These are phyloP conservation scores for Nemania abortiva DNA, from an alignment of 2,329 filamentous ascomycete species.

Conservation along the genomic window DNA sequence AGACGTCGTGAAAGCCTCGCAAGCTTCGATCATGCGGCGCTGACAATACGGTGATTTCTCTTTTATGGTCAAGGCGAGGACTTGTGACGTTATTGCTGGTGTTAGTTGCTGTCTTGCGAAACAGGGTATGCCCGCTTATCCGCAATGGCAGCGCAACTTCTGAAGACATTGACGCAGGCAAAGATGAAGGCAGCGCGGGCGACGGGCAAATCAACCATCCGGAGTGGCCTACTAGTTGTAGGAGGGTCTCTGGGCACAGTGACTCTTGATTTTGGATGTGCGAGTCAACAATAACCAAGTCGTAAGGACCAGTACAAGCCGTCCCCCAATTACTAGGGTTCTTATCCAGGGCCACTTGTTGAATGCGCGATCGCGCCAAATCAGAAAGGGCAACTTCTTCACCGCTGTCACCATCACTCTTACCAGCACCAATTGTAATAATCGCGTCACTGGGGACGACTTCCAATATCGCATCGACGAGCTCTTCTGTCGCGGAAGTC, in stretches of 20 bases:
- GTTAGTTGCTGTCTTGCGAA: conserved; percentile 1
- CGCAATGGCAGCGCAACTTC: conserved; percentile 11
- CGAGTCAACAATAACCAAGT: conserved; percentile 16
- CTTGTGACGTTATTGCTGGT: background rate
- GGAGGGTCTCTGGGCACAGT: background rate
- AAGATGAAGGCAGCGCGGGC: background rate
- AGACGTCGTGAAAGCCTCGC: background rate
- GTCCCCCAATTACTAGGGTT: conserved; percentile 16
- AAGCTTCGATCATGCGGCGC: background rate
- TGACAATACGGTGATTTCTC: conserved; percentile 18
- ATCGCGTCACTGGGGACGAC: background rate
- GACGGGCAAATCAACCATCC: conserved; percentile 29
- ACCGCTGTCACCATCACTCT: background rate
- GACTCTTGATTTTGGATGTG: conserved; percentile 3
- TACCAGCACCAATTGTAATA: conserved; percentile 5
- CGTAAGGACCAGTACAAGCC: background rate
- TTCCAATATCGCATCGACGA: conserved; percentile 14
- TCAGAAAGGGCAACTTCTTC: conserved; percentile 11
- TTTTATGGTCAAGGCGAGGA: background rate
- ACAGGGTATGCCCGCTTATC: conserved; percentile 12
- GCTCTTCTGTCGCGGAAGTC: background rate
- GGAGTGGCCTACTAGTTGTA: conserved; percentile 14
- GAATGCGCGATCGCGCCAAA: conserved; percentile 1
- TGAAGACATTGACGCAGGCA: background rate
- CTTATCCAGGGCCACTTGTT: background rate